phyloP scores from a whole-genome alignment of 2,329 filamentous ascomycete genomes.

The Massarina eburnea region DNA sequence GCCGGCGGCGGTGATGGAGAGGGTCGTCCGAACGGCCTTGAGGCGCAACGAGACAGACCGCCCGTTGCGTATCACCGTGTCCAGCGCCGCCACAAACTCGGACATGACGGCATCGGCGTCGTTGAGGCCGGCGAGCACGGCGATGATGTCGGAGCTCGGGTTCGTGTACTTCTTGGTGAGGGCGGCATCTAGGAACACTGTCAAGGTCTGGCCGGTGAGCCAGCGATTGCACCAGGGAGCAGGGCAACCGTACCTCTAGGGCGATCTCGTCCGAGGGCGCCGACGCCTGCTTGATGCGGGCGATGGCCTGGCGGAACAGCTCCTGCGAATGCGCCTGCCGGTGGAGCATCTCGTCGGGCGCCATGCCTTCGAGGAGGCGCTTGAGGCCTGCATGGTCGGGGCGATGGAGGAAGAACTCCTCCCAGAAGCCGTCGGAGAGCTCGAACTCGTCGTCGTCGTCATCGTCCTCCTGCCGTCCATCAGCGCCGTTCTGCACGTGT shows the following conservation, averaged over 20 bases:
- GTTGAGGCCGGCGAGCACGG: slow-evolving; percentile 84
- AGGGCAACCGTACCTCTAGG: slow-evolving; percentile 70
- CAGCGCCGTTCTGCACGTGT: slow-evolving; percentile 11
- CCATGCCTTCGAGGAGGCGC: slow-evolving; percentile 68
- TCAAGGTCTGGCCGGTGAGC: slow-evolving; percentile 72
- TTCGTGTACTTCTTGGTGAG: slow-evolving; percentile 91
- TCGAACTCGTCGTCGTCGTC: slow-evolving; percentile 65
- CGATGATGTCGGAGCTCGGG: slow-evolving; percentile 91
- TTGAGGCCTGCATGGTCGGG: slow-evolving; percentile 73
- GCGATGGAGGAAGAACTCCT: slow-evolving; percentile 87
- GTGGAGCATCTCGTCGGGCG: slow-evolving; percentile 73
- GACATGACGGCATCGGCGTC: slow-evolving; percentile 84
- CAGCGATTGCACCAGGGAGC: slow-evolving; percentile 19
- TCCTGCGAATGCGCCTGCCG: slow-evolving; percentile 74
- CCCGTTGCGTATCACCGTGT: slow-evolving; percentile 79
- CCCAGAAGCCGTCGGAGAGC: slow-evolving; percentile 89
- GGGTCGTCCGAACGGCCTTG: slow-evolving; percentile 77
- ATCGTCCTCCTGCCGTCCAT: slow-evolving; percentile 47
- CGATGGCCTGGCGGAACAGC: slow-evolving; percentile 74
- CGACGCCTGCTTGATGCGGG: slow-evolving; percentile 63
- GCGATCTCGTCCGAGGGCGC: slow-evolving; percentile 73
- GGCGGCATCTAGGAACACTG: slow-evolving; percentile 79
- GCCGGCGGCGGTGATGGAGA: slow-evolving; percentile 86
- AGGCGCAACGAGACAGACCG: slow-evolving; percentile 68
- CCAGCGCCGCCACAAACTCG: slow-evolving; percentile 81